phyloP scores from a whole-genome alignment of 371 early-diverging fungal genomes.

The Mortierella sp. region DNA sequence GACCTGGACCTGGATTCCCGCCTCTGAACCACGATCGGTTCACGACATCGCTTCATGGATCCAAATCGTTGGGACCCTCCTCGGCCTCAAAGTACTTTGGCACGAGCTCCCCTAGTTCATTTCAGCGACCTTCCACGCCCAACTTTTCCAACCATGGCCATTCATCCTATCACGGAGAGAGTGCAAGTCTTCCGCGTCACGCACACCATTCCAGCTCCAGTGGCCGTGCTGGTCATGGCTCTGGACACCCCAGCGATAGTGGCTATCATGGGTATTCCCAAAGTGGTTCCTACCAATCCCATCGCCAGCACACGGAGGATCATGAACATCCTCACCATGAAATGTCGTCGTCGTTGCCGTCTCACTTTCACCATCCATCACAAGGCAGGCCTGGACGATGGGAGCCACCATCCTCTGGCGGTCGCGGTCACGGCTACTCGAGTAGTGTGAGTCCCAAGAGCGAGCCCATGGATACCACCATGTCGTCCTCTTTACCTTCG shows the following conservation, averaged over 20 bases:
- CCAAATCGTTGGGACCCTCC: conserved; percentile 28
- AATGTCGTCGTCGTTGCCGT: conserved; percentile 52
- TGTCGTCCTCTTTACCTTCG: conserved; percentile 44
- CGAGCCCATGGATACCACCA: conserved; percentile 45
- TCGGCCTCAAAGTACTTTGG: conserved; percentile 47
- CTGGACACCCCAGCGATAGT: conserved; percentile 6
- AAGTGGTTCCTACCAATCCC: conserved; percentile 12
- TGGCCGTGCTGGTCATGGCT: conserved; percentile 7
- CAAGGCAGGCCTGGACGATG: conserved; percentile 38
- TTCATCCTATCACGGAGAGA: conserved; percentile 22
- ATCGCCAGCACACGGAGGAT: conserved; percentile 24
- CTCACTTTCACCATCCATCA: conserved; percentile 41
- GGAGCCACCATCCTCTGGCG: conserved; percentile 31
- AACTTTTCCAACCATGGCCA: conserved; percentile 3
- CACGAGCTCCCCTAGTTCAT: conserved; percentile 51
- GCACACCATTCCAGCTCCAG: conserved; percentile 19
- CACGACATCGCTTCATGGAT: conserved; percentile 32
- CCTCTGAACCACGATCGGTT: conserved; percentile 43
- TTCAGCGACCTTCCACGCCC: conserved; percentile 28
- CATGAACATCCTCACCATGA: conserved; percentile 30
- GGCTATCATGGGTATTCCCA: conserved; percentile 25
- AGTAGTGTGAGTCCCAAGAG: conserved; percentile 43
- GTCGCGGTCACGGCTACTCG: conserved; percentile 17
- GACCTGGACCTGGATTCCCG: conserved; percentile 15
- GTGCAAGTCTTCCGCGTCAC: conserved; percentile 20